phyloP scores from a whole-genome alignment of 2,329 filamentous ascomycete species.

The Trichoderma pleuroti region DNA sequence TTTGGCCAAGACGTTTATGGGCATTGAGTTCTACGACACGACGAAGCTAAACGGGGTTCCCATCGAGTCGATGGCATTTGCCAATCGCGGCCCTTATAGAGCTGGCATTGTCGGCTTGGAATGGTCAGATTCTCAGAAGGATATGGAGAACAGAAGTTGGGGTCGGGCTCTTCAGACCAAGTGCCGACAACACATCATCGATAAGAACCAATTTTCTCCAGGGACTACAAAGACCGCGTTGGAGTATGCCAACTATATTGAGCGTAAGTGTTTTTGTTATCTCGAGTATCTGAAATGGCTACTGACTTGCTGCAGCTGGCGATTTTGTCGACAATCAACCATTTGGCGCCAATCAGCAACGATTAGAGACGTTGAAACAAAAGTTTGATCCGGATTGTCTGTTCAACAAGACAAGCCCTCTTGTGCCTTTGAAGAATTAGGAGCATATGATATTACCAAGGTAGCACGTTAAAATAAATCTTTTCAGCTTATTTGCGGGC shows the following conservation, averaged over 20 bases:
- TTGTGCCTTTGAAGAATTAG: not conserved
- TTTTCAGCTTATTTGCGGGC: not conserved
- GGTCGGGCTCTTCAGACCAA: not conserved
- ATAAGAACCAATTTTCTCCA: not conserved
- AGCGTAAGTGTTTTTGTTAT: not conserved
- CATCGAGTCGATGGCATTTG: conserved; percentile 30
- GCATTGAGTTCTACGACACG: conserved; percentile 43
- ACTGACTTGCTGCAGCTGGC: not conserved
- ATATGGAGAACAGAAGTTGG: conserved; percentile 1
- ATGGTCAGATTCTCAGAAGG: not conserved
- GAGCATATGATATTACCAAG: not conserved
- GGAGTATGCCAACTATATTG: conserved; percentile 11
- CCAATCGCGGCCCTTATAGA: conserved; percentile 5
- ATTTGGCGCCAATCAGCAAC: not conserved
- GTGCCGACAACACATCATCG: not conserved
- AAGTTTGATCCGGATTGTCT: not conserved
- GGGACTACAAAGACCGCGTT: not conserved
- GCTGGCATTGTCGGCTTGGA: not conserved
- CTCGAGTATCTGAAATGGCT: not conserved
- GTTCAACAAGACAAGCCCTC: conserved; percentile 7
- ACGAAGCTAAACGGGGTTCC: conserved; percentile 26
- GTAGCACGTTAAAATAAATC: not conserved
- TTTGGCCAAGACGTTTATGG: conserved; percentile 23
- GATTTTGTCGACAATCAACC: not conserved
- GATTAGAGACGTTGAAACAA: not conserved